phyloP scores from a whole-genome alignment of 2,329 filamentous ascomycete genomes.

The Parafenestella ontariensis region DNA sequence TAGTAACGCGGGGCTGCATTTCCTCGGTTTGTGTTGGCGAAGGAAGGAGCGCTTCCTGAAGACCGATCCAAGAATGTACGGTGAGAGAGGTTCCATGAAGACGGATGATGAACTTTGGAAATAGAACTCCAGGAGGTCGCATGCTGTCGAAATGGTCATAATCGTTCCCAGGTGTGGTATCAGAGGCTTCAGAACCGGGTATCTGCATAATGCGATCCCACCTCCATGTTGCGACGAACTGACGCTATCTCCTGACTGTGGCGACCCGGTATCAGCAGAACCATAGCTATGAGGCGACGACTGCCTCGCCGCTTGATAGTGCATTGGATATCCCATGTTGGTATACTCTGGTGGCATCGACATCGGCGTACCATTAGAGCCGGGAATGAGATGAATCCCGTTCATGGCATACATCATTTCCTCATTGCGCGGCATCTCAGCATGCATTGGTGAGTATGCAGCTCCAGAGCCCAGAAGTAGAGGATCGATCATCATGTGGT shows the following conservation, averaged over 20 bases:
- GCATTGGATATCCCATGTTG: slow-evolving; percentile 43
- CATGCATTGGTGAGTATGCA: slow-evolving; percentile 38
- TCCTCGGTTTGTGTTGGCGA: slow-evolving; percentile 79
- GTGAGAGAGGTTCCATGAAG: slow-evolving; percentile 86
- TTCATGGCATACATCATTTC: slow-evolving; percentile 48
- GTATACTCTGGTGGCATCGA: slow-evolving; percentile 40
- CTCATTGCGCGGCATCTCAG: slow-evolving; percentile 41
- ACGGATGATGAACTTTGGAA: slow-evolving; percentile 88
- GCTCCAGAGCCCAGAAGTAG: slow-evolving; percentile 41
- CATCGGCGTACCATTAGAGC: slow-evolving; percentile 33
- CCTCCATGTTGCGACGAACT: slow-evolving; percentile 43
- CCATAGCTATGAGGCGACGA: slow-evolving; percentile 46
- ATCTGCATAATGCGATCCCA: slow-evolving; percentile 58
- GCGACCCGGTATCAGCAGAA: slow-evolving; percentile 46
- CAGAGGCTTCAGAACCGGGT: slow-evolving; percentile 84
- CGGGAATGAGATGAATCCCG: slow-evolving; percentile 44
- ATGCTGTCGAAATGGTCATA: slow-evolving; percentile 80
- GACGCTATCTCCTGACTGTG: slow-evolving; percentile 44
- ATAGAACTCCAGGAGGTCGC: slow-evolving; percentile 88
- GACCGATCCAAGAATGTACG: slow-evolving; percentile 86
- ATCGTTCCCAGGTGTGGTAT: slow-evolving; percentile 81
- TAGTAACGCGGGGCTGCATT: slow-evolving; percentile 82
- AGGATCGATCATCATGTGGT: slow-evolving; percentile 49
- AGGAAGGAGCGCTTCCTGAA: slow-evolving; percentile 89
- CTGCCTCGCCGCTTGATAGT: slow-evolving; percentile 39